Evolutionary conservation across 1,284 basidiomycete species (phyloP).

Genomic region (Flammula alnicola): DNA sequence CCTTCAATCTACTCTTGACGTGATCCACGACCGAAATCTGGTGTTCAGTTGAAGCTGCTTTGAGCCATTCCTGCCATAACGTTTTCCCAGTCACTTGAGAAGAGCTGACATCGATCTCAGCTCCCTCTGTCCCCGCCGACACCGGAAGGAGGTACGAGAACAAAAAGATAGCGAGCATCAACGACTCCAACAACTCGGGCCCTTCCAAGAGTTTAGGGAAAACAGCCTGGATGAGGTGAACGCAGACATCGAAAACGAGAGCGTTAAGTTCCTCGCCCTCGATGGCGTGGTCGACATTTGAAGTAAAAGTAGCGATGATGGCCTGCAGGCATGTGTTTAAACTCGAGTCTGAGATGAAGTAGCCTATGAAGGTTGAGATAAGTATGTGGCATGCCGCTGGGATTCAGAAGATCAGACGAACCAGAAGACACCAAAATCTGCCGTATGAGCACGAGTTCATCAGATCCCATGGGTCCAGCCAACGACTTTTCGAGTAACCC

Average conservation of each 20-base stretch:
- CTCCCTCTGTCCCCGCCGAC: constrained; percentile 26
- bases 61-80: constrained; percentile 47
- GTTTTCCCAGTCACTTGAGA: constrained; percentile 32
- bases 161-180: constrained; percentile 50
- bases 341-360: constrained; percentile 45
- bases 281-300: constrained; percentile 41
- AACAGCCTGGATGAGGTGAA: constrained; percentile 36
- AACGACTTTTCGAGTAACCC: constrained; percentile 31
- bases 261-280: constrained; percentile 29
- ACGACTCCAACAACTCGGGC: constrained; percentile 10
- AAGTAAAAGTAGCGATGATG: constrained; percentile 41
- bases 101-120: constrained; percentile 12
- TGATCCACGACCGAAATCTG: constrained; percentile 32
- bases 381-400: too few relatives aligned
- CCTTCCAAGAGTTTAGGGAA: constrained; percentile 36
- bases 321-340: constrained; percentile 37
- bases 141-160: constrained; percentile 52
- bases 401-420: constrained; percentile 22
- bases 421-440: constrained; percentile 43
- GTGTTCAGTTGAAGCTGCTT: constrained; percentile 24
- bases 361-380: constrained; percentile 29
- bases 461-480: constrained; percentile 17
- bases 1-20: constrained; percentile 47
- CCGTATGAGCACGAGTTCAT: constrained; percentile 34
- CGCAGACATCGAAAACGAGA: constrained; percentile 31